Evolutionary conservation across 768 basidiomycete genomes (phyloP).

Genomic region (Sporobolomyces pararoseus): DNA sequence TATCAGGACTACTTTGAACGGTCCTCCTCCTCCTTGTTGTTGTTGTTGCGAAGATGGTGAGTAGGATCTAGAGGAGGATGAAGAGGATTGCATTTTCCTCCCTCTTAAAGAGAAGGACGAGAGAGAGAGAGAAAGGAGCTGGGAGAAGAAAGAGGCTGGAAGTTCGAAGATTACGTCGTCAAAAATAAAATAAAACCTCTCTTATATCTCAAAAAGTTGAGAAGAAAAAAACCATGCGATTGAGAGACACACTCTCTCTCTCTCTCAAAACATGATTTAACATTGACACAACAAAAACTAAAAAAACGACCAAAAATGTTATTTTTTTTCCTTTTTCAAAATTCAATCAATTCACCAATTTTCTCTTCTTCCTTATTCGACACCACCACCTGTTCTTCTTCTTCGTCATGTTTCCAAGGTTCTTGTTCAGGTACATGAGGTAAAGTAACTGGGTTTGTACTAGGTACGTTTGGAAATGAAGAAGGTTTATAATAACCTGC

Average conservation of each 20-base stretch:
- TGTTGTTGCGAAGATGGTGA: not conserved
- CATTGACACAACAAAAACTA: no score
- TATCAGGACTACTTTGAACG: slow-evolving; percentile 68
- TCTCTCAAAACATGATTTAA: no score
- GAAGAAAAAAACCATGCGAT: no score
- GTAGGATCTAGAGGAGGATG: not conserved
- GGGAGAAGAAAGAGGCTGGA: not conserved
- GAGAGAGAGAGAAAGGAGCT: not conserved
- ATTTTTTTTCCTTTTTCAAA: not conserved
- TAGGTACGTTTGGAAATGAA: slow-evolving; percentile 37
- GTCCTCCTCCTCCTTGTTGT: no score
- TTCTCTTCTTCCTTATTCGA: not conserved
- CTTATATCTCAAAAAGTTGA: no score
- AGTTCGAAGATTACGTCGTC: no score
- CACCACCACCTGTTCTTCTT: not conserved
- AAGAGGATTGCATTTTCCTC: no score
- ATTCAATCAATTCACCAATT: slow-evolving; percentile 37
- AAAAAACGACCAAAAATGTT: no score
- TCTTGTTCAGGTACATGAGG: slow-evolving; percentile 20
- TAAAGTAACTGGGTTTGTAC: slow-evolving; percentile 19
- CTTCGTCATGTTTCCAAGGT: slow-evolving; percentile 11
- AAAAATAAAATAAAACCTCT: no score
- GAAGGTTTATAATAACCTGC: slow-evolving; percentile 39
- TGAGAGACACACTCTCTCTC: no score
- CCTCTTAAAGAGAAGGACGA: not conserved